phyloP scores from a whole-genome alignment of 1,139 yeast species.

The Hanseniaspora gamundiae region DNA sequence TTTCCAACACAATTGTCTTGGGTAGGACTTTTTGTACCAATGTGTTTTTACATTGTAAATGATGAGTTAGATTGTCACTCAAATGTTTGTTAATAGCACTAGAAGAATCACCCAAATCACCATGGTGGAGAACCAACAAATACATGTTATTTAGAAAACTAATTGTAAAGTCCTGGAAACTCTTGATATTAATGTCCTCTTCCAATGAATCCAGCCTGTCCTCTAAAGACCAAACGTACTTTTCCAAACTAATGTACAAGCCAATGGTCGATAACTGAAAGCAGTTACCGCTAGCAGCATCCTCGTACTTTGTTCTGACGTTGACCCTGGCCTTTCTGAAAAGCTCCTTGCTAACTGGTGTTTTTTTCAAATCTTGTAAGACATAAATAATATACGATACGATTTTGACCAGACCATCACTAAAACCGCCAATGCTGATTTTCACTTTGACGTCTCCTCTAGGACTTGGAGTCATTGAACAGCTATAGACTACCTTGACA shows the following conservation, averaged over 20 bases:
- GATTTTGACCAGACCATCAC: constrained; percentile 25
- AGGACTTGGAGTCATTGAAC: constrained; percentile 40
- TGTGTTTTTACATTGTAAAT: constrained; percentile 5
- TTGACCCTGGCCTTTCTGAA: constrained; percentile 34
- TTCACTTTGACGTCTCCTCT: constrained; percentile 39
- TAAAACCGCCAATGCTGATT: constrained; percentile 39
- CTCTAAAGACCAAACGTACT: constrained; percentile 37
- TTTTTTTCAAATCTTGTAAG: constrained; percentile 1
- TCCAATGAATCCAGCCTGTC: constrained; percentile 45
- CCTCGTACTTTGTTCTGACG: constrained; percentile 33
- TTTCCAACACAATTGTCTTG: constrained; percentile 29
- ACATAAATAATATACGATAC: constrained; percentile 4
- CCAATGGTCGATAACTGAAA: constrained; percentile 36
- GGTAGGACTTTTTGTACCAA: constrained; percentile 6
- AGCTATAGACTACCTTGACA: constrained; percentile 39
- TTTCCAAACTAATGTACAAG: constrained; percentile 39
- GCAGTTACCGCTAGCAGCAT: constrained; percentile 30
- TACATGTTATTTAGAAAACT: constrained; percentile 29
- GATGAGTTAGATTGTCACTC: constrained; percentile 12
- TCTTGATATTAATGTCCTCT: constrained; percentile 36
- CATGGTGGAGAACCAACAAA: constrained; percentile 33
- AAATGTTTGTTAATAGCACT: constrained; percentile 14
- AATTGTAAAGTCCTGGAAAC: constrained; percentile 20
- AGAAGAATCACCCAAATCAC: constrained; percentile 26
- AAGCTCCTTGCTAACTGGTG: constrained; percentile 19